A percentile compares a stretch with the other conserved stretches of the same genome.
Evolutionary conservation across 2,329 filamentous ascomycete genomes (phyloP).

Genomic region (Talaromyces verruculosus): DNA sequence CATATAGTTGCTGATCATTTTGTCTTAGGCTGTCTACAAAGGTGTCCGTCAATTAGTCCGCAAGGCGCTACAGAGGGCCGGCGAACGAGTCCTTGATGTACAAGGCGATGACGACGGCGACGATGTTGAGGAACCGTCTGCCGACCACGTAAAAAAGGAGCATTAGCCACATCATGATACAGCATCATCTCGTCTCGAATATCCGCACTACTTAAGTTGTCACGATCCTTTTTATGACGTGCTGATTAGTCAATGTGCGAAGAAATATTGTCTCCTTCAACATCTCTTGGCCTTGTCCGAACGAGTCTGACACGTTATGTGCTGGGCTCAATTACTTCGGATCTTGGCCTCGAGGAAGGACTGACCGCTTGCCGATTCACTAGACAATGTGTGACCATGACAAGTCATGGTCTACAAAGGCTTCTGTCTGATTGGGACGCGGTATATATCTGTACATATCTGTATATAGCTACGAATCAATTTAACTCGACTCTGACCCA

Average conservation of each 20-base stretch:
- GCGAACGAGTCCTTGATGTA: slow-evolving; percentile 80
- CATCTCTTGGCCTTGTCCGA: slow-evolving; percentile 33
- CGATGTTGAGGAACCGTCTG: slow-evolving; percentile 42
- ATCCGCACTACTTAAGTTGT: slow-evolving; percentile 95
- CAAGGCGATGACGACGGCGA: slow-evolving; percentile 57
- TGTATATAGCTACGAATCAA: neutral
- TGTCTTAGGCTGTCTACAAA: slow-evolving; percentile 71
- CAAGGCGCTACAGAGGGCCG: slow-evolving; percentile 70
- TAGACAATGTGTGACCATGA: slow-evolving; percentile 20
- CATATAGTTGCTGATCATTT: slow-evolving; percentile 25
- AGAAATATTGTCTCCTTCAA: slow-evolving; percentile 57
- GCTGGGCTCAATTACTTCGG: slow-evolving; percentile 6
- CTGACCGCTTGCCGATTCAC: slow-evolving; percentile 20
- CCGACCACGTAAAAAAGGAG: slow-evolving; percentile 16
- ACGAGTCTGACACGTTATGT: slow-evolving; percentile 21
- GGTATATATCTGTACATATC: slow-evolving; percentile 27
- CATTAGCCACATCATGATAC: neutral
- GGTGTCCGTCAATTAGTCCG: slow-evolving; percentile 72
- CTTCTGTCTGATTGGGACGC: slow-evolving; percentile 29
- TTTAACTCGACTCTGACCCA: neutral
- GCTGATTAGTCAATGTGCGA: slow-evolving; percentile 97
- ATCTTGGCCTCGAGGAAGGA: slow-evolving; percentile 18
- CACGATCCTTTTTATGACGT: slow-evolving; percentile 78
- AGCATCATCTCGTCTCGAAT: neutral
- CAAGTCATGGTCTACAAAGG: slow-evolving; percentile 18